Evolutionary conservation across 495 filamentous ascomycete species (phyloP), one percentile per base, ranked within the genome.

Genomic region (Daldinia bambusicola): DNA sequence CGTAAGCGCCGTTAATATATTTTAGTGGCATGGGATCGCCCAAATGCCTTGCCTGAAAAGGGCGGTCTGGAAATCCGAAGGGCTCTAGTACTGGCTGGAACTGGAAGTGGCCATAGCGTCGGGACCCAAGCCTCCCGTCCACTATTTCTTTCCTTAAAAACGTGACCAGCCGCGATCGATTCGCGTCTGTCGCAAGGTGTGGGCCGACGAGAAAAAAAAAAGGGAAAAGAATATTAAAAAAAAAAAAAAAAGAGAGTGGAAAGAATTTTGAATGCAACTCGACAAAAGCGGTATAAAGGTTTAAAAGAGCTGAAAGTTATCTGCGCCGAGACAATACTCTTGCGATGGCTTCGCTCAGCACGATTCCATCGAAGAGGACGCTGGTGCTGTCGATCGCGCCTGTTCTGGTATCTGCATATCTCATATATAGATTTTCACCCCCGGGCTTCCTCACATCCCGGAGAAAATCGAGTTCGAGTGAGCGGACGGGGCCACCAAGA

Each of bases 361-460:
- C 61, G 31, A 41, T 59, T 37, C 55, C 67, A 53, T 69, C 61
- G 0, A 65, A 55, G 61, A 62, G 55, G 57, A 66, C 62, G 22
- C 51, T 66, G 31, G 50, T 65, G 22, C 65, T 68, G 26, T 68
- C 70, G 36, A 72, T 72, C 48, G 60, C 61, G 45, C 67, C 67
- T 26, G 67, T 67, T 53, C 34, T 72, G 8, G 51, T 65, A 30
- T 68, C 65, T 40, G 41, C 56, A 40, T 72, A 72, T 57, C 61
- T 72, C 34, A 61, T 72, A 65, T 72, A 72, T 63, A 63, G 52
- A 65, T 52, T 68, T 31, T 60, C 55, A 61, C 40, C 56, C 40
- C 55, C 55, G 6, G 52, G 37, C 13, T 4, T 22, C 30, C 12
- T 41, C 30, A 34, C 51, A 10, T n/a, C 36, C 30, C 52, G 22